Percentiles rank a stretch among this genome's conserved stretches.
phyloP scores from a whole-genome alignment of 306 rosid genomes.

The Geum urbanum region DNA sequence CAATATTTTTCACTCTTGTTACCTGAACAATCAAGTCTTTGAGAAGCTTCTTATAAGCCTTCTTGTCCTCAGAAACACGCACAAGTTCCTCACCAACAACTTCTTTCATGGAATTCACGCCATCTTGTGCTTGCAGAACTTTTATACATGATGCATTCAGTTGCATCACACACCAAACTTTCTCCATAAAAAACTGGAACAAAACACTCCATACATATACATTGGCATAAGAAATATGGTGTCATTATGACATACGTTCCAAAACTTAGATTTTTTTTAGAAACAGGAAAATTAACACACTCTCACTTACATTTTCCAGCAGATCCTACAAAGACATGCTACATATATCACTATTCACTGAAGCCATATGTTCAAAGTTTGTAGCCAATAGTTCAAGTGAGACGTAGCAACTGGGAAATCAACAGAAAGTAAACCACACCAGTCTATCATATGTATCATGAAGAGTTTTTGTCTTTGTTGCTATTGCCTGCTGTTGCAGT shows the following conservation, averaged over 20 bases:
- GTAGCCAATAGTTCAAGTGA: constrained; percentile 5
- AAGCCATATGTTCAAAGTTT: not conserved
- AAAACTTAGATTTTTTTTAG: too few species aligned
- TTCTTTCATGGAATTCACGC: constrained; percentile 51
- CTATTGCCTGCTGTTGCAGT: constrained; percentile 89
- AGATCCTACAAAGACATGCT: not conserved
- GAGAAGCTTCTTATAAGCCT: constrained; percentile 39
- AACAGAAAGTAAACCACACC: constrained; percentile 45
- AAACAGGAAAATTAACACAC: not conserved
- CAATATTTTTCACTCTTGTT: not conserved
- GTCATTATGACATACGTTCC: not conserved
- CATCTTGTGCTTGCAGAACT: constrained; percentile 66
- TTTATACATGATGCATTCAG: constrained; percentile 54
- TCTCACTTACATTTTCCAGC: not conserved
- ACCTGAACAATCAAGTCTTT: constrained; percentile 53
- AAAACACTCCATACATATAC: not conserved
- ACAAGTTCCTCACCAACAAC: constrained; percentile 37
- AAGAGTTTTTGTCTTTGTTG: constrained; percentile 93
- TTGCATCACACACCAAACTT: constrained; percentile 21
- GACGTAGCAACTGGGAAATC: not conserved
- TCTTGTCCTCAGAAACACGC: constrained; percentile 34
- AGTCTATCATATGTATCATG: constrained; percentile 92
- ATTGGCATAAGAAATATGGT: not conserved
- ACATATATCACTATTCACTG: not conserved
- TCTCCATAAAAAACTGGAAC: not conserved